A percentile compares a stretch with the other conserved stretches of the same genome.
phyloP scores from a whole-genome alignment of 116 monocot species.

The Cymodocea nodosa region DNA sequence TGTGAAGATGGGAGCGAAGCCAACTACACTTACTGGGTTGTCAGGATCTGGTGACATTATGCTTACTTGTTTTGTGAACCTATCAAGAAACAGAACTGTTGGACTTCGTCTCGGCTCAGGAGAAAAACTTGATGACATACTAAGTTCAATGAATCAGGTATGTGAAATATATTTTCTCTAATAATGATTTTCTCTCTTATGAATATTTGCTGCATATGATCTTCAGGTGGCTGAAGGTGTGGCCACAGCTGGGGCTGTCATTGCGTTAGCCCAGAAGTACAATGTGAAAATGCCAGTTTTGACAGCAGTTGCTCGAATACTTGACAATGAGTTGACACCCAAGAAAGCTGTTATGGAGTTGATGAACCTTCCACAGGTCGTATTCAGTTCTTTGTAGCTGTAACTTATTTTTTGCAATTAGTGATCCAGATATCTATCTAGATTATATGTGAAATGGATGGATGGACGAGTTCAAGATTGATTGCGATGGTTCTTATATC shows the following conservation, averaged over 20 bases:
- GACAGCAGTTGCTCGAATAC: conserved; percentile 90
- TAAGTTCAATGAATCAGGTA: conserved; percentile 91
- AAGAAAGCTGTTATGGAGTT: conserved; percentile 87
- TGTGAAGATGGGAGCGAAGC: conserved; percentile 91
- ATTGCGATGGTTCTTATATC: no score
- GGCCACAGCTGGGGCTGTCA: conserved; percentile 91
- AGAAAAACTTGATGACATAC: conserved; percentile 87
- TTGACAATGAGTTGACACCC: conserved; percentile 92
- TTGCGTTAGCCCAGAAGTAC: conserved; percentile 92
- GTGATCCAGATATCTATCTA: no score
- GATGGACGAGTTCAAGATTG: no score
- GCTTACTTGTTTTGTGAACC: conserved; percentile 97
- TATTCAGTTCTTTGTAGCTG: not conserved
- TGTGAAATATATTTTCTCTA: not conserved
- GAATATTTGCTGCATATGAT: not conserved
- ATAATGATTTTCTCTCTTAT: not conserved
- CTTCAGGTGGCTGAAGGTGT: conserved; percentile 97
- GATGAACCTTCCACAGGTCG: conserved; percentile 96
- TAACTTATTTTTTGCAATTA: not conserved
- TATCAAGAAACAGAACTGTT: conserved; percentile 93
- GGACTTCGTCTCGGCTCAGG: conserved; percentile 89
- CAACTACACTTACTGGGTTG: conserved; percentile 84
- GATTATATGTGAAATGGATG: no score
- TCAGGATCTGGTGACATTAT: conserved; percentile 96
- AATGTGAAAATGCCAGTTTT: conserved; percentile 92